These are phyloP conservation scores for Crithidia acanthocephali DNA, from an alignment of 208 protist genomes.

Conservation along the genomic window DNA sequence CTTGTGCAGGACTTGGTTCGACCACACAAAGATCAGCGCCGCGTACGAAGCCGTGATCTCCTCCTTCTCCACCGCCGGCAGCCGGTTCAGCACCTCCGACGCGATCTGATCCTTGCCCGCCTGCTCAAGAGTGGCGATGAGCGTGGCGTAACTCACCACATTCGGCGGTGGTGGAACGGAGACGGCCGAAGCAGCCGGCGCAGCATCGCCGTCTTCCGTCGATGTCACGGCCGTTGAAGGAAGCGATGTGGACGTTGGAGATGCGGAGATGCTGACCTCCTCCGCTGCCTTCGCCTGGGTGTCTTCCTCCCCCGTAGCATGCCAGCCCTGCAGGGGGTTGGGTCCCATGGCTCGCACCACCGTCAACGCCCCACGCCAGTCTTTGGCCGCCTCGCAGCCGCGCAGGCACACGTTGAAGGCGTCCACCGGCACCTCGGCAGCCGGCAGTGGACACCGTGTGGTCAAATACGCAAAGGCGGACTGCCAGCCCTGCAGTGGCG, in stretches of 20 bases:
- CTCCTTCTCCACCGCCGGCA: conserved; percentile 77
- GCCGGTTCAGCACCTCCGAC: conserved; percentile 55
- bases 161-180: conserved; percentile 55
- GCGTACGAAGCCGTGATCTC: conserved; percentile 89
- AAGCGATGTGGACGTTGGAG: no score
- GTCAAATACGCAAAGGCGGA: conserved; percentile 51
- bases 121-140: conserved; percentile 88
- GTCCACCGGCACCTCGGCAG: conserved; percentile 63
- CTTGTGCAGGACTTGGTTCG: conserved; percentile 59
- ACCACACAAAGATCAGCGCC: conserved; percentile 88
- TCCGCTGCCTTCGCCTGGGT: no score
- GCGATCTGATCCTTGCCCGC: conserved; percentile 64
- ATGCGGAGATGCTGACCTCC: no score
- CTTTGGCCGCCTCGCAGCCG: conserved; percentile 61
- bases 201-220: neutral
- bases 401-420: conserved; percentile 74
- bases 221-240: neutral
- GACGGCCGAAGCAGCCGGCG: neutral
- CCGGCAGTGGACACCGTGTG: conserved; percentile 31
- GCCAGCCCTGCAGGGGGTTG: conserved; percentile 64
- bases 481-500: conserved; percentile 30
- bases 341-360: conserved; percentile 81
- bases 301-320: neutral
- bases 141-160: conserved; percentile 85
- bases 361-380: conserved; percentile 69